Conservation (phyloP, 345 rosid genomes). For the Salix arbutifolia region DNA sequence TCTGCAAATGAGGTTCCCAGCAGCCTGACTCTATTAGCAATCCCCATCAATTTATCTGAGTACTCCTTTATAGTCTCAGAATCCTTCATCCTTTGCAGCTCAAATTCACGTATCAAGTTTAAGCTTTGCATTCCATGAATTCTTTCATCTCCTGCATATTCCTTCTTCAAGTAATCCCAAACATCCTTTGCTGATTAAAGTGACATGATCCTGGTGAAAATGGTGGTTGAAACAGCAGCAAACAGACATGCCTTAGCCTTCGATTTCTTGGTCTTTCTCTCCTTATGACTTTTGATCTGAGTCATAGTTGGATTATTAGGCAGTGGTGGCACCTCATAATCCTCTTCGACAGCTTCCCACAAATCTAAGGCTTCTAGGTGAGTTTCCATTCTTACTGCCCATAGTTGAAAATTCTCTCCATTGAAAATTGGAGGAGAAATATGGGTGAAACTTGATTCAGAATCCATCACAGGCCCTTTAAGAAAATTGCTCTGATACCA, state of each 20-base stretch:
- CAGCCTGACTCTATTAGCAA: not conserved
- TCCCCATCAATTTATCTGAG: not conserved
- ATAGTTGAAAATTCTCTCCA: no score
- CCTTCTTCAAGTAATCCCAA: not conserved
- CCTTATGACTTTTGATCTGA: not conserved
- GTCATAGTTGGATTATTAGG: no score
- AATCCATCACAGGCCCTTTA: no score
- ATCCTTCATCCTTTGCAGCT: not conserved
- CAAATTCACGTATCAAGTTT: not conserved
- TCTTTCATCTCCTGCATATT: not conserved
- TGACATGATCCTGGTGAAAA: not conserved
- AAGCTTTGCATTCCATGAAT: not conserved
- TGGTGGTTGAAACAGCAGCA: not conserved
- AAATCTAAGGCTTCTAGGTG: not conserved
- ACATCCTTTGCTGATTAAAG: not conserved
- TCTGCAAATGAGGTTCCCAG: no score
- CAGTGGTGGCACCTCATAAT: no score
- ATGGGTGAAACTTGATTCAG: no score
- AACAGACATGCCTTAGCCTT: not conserved
- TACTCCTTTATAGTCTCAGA: not conserved
- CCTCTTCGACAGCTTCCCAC: not conserved
- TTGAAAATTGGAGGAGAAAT: no score
- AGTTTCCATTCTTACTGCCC: no score
- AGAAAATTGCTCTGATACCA: no score
- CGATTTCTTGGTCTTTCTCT: no score